Conservation (phyloP, 306 rosid species). For the Leucaena leucocephala region DNA sequence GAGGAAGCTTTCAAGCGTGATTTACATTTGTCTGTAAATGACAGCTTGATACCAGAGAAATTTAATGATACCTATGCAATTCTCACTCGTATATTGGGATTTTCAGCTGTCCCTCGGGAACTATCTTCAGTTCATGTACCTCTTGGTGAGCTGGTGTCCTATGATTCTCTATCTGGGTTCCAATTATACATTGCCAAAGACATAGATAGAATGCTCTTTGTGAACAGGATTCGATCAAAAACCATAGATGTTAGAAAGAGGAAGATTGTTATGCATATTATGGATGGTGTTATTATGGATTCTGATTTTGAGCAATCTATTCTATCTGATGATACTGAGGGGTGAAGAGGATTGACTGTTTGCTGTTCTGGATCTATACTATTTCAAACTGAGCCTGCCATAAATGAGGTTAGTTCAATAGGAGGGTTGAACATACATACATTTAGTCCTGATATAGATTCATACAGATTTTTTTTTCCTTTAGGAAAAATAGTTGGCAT, state of each 20-base stretch:
- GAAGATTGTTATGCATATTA: neutral
- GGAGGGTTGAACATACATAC: neutral
- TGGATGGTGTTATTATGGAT: constrained; percentile 57
- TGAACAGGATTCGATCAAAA: constrained; percentile 66
- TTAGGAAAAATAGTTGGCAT: neutral
- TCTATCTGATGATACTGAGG: constrained; percentile 45
- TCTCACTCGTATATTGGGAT: constrained; percentile 67
- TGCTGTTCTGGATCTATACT: neutral
- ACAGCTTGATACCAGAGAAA: constrained; percentile 55
- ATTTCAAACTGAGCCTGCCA: neutral
- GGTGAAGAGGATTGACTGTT: constrained; percentile 36
- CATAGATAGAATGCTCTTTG: constrained; percentile 65
- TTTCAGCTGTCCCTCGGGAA: constrained; percentile 68
- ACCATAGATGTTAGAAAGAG: constrained; percentile 57
- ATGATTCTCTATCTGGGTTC: constrained; percentile 85
- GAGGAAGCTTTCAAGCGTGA: constrained; percentile 74
- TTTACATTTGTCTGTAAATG: constrained; percentile 47
- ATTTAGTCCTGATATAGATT: neutral
- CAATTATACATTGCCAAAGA: constrained; percentile 57
- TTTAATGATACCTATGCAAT: constrained; percentile 68
- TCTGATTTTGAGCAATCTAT: constrained; percentile 73
- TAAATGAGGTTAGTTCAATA: neutral
- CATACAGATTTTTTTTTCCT: neutral
- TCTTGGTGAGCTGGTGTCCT: constrained; percentile 46
- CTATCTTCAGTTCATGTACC: constrained; percentile 51